Conservation (phyloP, 75 land plant species). For the Gnetum montanum region DNA sequence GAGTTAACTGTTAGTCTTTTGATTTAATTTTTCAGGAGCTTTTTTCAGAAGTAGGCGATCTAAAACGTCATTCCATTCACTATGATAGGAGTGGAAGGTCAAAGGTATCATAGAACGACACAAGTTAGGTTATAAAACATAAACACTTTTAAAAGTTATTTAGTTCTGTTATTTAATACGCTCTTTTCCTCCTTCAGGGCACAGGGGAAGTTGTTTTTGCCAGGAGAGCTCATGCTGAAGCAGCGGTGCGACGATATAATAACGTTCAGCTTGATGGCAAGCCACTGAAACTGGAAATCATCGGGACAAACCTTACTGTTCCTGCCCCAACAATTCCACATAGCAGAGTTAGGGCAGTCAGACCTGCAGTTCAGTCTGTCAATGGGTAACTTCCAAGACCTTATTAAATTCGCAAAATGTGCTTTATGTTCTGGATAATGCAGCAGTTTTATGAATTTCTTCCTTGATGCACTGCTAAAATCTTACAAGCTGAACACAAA, state of each 20-base stretch:
- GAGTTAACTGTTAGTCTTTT: not conserved
- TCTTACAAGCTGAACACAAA: no score
- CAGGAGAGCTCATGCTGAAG: slow-evolving; percentile 57
- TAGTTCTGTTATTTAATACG: no score
- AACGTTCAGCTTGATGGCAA: slow-evolving; percentile 96
- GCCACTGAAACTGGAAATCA: slow-evolving; percentile 83
- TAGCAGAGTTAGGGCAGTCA: slow-evolving; percentile 15
- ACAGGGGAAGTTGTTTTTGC: slow-evolving; percentile 94
- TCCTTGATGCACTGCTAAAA: no score
- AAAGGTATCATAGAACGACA: slow-evolving; percentile 43
- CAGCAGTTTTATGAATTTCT: no score
- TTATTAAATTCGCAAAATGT: no score
- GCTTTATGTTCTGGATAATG: no score
- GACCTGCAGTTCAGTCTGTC: not conserved
- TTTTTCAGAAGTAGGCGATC: slow-evolving; percentile 89
- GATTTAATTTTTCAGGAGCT: slow-evolving; percentile 55
- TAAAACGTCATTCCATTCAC: slow-evolving; percentile 65
- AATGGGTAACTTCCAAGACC: not conserved
- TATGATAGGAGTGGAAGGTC: slow-evolving; percentile 96
- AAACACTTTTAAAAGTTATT: slow-evolving; percentile 1
- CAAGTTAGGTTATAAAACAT: not conserved
- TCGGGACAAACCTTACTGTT: slow-evolving; percentile 56
- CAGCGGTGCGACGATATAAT: slow-evolving; percentile 81
- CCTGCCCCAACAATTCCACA: slow-evolving; percentile 18
- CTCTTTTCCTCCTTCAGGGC: slow-evolving; percentile 34